Base-by-base conservation (phyloP, 2,329 filamentous ascomycete genomes). In the Aaosphaeria arxii region DNA sequence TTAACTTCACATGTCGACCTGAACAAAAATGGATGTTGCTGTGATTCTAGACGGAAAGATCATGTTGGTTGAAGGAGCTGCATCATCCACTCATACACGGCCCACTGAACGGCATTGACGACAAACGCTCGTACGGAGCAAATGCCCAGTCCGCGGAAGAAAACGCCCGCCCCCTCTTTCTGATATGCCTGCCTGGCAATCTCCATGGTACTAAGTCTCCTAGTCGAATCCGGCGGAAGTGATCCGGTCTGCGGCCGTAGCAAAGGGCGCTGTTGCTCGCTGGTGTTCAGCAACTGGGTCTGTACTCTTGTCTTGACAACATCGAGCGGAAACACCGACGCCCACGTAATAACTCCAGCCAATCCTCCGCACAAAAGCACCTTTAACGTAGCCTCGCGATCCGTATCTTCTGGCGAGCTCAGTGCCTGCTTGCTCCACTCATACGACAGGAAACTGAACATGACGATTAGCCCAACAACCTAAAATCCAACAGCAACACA, bases 261-360 rank as follows among this genome's bases (percentile, higher is more conserved):
- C 30, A 69, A 44, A 6, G 51, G 39, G 17, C 54, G 50, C 11
- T 55, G 51, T 41, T 69, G 64, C 17, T 51, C 51, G 13, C 43
- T 24, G 11, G 30, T n/a, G n/a, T 46, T 49, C 42, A 41, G 48
- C 54, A 51, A 71, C 70, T 94, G 89, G 1, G 86, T 86, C 69
- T 97, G 92, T n/a, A 96, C 80, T 45, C 90, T 78, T 3, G 92
- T 96, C 74, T 97, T 97, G 63, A 97, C 80, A 42, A 96, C 86
- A 69, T 97, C 92, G 11, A 97, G 72, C 1, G 92, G 92, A 57
- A 96, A 97, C 30, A 97, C 84, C 48, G 87, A 92, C 4, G 83
- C 85, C 92, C 92, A 97, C 0, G 91, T 95, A 36, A 88, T 81
- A 17, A 96, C 81, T 0, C 92, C 92, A 5, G 92, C 91, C 43